Evolutionary conservation across 192 early-diverging fungal species (phyloP).

Genomic region (Chytriomyces sp.): DNA sequence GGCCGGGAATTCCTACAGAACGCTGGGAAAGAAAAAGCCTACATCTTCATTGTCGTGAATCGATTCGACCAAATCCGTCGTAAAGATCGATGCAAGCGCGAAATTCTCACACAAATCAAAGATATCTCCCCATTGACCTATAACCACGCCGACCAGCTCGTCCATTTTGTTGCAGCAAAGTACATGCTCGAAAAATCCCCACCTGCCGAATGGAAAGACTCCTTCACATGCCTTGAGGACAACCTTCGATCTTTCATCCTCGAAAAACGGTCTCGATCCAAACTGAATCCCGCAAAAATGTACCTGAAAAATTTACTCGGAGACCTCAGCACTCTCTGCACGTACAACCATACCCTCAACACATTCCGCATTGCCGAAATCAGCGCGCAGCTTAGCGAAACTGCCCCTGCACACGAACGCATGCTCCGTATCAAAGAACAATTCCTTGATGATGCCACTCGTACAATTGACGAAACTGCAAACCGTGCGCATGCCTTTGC

Average conservation of each 20-base stretch:
- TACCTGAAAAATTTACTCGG: constrained; percentile 85
- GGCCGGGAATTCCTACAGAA: constrained; percentile 95
- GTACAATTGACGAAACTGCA: constrained; percentile 50
- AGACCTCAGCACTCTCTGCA: constrained; percentile 78
- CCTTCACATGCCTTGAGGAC: constrained; percentile 85
- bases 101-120: constrained; percentile 96
- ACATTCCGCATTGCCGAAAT: constrained; percentile 67
- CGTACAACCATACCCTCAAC: constrained; percentile 70
- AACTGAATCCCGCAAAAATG: constrained; percentile 91
- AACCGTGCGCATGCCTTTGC: constrained; percentile 38
- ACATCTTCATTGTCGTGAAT: constrained; percentile 98
- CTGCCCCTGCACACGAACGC: constrained; percentile 72
- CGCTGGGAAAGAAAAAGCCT: constrained; percentile 98
- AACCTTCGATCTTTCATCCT: constrained; percentile 89
- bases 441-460: constrained; percentile 63
- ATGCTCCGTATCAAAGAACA: constrained; percentile 75
- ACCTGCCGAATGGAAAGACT: constrained; percentile 32
- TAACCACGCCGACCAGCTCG: constrained; percentile 85
- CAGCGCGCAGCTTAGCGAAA: constrained; percentile 42
- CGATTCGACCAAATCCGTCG: constrained; percentile 93
- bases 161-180: constrained; percentile 93
- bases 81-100: constrained; percentile 90
- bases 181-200: constrained; percentile 40
- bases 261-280: constrained; percentile 92
- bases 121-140: constrained; percentile 94